Evolutionary conservation across 257 asterid species (phyloP), one percentile per base, ranked within the genome.

Genomic region (Paulownia fortunei): DNA sequence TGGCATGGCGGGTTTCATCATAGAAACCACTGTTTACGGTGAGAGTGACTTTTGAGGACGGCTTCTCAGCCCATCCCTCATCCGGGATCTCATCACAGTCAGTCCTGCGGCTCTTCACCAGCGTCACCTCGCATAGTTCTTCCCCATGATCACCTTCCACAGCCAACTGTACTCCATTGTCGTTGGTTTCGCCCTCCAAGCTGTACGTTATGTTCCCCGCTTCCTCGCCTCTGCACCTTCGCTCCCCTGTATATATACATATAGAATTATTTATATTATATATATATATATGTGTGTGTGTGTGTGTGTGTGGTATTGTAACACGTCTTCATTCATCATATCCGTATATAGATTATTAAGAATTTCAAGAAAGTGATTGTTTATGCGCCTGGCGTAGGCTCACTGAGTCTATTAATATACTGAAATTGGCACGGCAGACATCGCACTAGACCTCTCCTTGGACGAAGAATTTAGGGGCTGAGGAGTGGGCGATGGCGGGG

Each of bases 361-460:
- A n/a, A n/a, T n/a, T n/a, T n/a, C n/a, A n/a, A n/a, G n/a, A n/a
- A n/a, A n/a, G n/a, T n/a, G n/a, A n/a, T n/a, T n/a, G n/a, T n/a
- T 27, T 49, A 5, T 36, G 27, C 12, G 5, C 92, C 88, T 72
- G 73, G 2, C 76, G 86, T 79, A 30, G 79, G 77, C 39, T 80
- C 76, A 56, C 87, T 84, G 32, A 88, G 79, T 3, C 76, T 64
- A 10, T 70, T 88, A 3, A 60, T n/a, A n/a, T n/a, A n/a, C n/a
- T 61, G 78, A 86, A 86, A 27, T 74, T 66, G 44, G 82, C 87
- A 21, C 92, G 86, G 30, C 92, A 88, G 34, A 30, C 61, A 42
- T 88, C 92, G 56, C 92, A 88, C 19, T 62, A 84, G 18, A 88
- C 92, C 24, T 52, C n/a, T 44, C 89, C 90, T 26, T 75, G 72